Conservation (phyloP, 768 basidiomycete species). For the Dendrothele bispora region DNA sequence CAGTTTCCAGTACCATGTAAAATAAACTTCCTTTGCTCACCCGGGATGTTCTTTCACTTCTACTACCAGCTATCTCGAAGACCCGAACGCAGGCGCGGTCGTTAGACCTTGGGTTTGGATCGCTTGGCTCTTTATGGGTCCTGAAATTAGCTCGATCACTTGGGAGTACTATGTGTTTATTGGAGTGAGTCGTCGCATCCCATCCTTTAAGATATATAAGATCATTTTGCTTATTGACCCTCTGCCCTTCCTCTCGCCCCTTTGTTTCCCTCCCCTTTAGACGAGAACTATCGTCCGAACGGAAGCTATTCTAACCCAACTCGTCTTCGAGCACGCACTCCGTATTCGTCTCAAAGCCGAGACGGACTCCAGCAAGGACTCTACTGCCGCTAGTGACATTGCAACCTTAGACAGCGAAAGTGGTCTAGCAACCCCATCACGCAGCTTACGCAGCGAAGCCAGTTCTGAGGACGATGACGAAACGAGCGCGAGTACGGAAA, state of each 20-base stretch:
- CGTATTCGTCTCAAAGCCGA: slow-evolving; percentile 62
- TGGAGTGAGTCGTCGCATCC: slow-evolving; percentile 35
- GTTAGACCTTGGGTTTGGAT: slow-evolving; percentile 76
- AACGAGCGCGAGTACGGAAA: too few relatives aligned
- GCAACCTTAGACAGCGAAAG: too few relatives aligned
- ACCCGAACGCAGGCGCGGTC: slow-evolving; percentile 41
- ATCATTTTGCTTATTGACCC: background rate
- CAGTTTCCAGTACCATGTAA: too few relatives aligned
- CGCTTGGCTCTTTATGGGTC: slow-evolving; percentile 46
- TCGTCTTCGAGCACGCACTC: slow-evolving; percentile 48
- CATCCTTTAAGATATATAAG: background rate
- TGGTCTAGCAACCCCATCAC: too few relatives aligned
- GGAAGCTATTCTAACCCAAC: slow-evolving; percentile 46
- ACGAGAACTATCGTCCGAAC: slow-evolving; percentile 41
- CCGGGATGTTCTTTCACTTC: background rate
- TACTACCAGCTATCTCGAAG: slow-evolving; percentile 55
- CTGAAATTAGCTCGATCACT: slow-evolving; percentile 38
- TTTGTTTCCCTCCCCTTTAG: slow-evolving; percentile 11
- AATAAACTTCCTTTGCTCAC: background rate
- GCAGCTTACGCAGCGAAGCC: too few relatives aligned
- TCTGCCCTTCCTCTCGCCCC: background rate
- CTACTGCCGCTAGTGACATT: too few relatives aligned
- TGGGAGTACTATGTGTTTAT: slow-evolving; percentile 57
- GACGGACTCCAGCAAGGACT: slow-evolving; percentile 5
- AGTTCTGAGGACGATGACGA: background rate